A percentile compares a stretch with the other conserved stretches of the same genome.
These are phyloP conservation scores for Phytophthora syringae DNA, from an alignment of 352 stramenopile genomes.

Conservation along the genomic window DNA sequence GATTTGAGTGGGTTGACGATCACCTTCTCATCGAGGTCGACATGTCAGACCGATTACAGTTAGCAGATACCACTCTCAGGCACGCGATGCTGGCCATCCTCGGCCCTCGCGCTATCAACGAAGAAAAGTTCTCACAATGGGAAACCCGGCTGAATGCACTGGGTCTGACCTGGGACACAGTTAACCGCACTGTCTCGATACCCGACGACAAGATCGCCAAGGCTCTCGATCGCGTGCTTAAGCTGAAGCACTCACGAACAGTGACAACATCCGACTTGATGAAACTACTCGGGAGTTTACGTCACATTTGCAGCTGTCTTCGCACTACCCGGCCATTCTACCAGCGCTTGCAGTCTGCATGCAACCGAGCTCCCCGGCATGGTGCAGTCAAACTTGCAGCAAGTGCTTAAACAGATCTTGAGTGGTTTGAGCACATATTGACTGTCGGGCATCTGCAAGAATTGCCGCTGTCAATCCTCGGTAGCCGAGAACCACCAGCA, in stretches of 20 bases:
- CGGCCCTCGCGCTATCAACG: slow-evolving; percentile 26
- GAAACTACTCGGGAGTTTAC: slow-evolving; percentile 24
- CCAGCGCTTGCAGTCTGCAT: neutral
- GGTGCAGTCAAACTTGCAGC: slow-evolving; percentile 5
- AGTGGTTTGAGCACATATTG: neutral
- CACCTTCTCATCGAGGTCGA: slow-evolving; percentile 32
- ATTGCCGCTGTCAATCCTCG: neutral
- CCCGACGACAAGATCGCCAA: slow-evolving; percentile 18
- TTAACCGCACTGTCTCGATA: slow-evolving; percentile 2
- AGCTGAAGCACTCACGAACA: neutral
- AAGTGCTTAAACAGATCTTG: neutral
- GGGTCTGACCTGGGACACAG: slow-evolving; percentile 7
- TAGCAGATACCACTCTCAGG: slow-evolving; percentile 5
- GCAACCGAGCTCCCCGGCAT: neutral
- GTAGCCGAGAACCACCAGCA: neutral
- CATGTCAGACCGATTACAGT: neutral
- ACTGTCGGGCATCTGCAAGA: neutral
- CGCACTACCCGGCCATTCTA: slow-evolving; percentile 1
- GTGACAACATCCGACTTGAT: slow-evolving; percentile 5
- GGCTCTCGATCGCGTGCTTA: neutral
- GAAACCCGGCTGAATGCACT: slow-evolving; percentile 9
- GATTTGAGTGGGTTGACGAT: slow-evolving; percentile 40
- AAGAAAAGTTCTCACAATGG: slow-evolving; percentile 31
- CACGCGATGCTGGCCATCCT: slow-evolving; percentile 26
- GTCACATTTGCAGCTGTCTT: slow-evolving; percentile 28